Base-by-base conservation (phyloP, 768 basidiomycete species). In the Asterophora lycoperdoides region DNA sequence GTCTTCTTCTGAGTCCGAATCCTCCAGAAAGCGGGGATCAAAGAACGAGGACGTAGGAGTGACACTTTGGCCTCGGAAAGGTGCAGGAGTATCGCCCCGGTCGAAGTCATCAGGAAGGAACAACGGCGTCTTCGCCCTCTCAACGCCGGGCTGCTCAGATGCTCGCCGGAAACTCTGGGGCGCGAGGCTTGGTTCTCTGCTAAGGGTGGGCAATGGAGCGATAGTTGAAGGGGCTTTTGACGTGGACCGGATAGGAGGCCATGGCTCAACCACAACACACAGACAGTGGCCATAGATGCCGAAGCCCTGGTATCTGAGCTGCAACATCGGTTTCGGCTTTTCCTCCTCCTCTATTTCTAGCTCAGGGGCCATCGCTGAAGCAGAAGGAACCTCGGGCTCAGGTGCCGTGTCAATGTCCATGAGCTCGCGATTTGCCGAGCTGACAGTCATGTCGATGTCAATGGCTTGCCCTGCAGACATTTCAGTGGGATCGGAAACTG, bases 251-350 rank as follows among this genome's bases (percentile, higher is more conserved):
- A 81, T 60, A 11, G 78, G 67, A 4, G 86, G 84, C 75, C 81
- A 89, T 13, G 90, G 91, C 61, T 93, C 90, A 13, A 91, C 81
- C 18, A 93, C 84, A 30, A 93, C 75, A 60, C 86, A 89, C 14
- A 93, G 75, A 62, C 86, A 89, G 46, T 80, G 78, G 0, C 82
- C 84, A 49, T 79, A 77, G 41, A 90, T 81, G 44, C 67, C 74
- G 64, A 89, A 89, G 10, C 86, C 84, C 56, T 78, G 76, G 55
- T 87, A 92, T 46, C 64, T 76, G 30, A 92, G 74, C 46, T 78
- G 74, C 29, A 90, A 67, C 26, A 75, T 54, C 5, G 86, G 83
- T 58, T 90, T 87, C 10, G 84, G 86, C 57, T 92, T 90, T 56
- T 84, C 84, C 44, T 85, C 83, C 41, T 84, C 83, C 41, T 82